Evolutionary conservation across 129 eudicot genomes (phyloP).

Genomic region (Sambucus nigra): DNA sequence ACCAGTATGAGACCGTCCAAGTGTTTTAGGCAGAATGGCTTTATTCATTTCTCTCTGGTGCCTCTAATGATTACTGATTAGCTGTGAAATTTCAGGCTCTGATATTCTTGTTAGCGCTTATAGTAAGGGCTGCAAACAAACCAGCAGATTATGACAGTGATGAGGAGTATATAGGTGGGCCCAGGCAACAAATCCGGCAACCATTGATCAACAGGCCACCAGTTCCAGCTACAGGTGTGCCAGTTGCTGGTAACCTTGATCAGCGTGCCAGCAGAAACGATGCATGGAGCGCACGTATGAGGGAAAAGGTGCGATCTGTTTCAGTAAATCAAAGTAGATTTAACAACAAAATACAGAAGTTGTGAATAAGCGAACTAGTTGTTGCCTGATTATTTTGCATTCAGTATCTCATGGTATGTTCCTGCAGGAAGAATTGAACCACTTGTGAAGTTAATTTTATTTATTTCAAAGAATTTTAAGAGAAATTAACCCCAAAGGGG

Average conservation of each 20-base stretch:
- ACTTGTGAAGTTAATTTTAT: too few relatives aligned
- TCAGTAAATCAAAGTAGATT: too few relatives aligned
- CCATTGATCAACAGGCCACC: constrained; percentile 61
- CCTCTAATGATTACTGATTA: constrained; percentile 4
- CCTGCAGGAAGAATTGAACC: too few relatives aligned
- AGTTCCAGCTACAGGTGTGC: constrained; percentile 53
- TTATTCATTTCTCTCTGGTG: not conserved
- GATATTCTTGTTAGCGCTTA: constrained; percentile 72
- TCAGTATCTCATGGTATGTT: too few relatives aligned
- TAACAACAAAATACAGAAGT: too few relatives aligned
- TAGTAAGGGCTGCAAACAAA: constrained; percentile 73
- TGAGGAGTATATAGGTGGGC: constrained; percentile 79
- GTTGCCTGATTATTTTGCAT: too few relatives aligned
- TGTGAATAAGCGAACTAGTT: too few relatives aligned
- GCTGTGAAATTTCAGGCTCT: constrained; percentile 44
- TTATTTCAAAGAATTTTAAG: too few relatives aligned
- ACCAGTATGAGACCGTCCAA: too few relatives aligned
- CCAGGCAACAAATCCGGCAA: constrained; percentile 71
- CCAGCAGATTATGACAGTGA: constrained; percentile 89
- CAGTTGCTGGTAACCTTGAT: constrained; percentile 65
- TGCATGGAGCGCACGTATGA: constrained; percentile 96
- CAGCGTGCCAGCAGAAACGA: constrained; percentile 69
- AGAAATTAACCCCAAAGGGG: too few relatives aligned
- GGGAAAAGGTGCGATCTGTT: constrained; percentile 60
- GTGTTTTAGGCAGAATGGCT: not conserved